These are phyloP conservation scores for Fusarium hainanense DNA, from an alignment of 2,329 filamentous ascomycete species.

Conservation along the genomic window DNA sequence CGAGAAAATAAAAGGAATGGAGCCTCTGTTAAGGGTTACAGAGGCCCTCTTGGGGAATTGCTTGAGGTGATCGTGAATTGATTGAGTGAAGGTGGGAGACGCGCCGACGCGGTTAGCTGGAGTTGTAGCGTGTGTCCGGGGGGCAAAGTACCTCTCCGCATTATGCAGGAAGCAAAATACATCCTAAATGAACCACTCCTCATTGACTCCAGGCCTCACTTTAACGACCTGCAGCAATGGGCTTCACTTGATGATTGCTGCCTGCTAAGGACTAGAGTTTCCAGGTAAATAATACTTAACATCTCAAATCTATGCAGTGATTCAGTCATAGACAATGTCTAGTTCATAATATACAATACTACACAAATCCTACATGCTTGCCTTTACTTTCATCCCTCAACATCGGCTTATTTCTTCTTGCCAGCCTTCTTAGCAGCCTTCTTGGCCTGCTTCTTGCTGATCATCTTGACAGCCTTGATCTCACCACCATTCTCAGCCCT, in stretches of 20 bases:
- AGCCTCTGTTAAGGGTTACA: not conserved
- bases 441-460: constrained; percentile 54
- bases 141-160: constrained; percentile 13
- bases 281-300: too few species aligned
- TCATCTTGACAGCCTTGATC: constrained; percentile 47
- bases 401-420: constrained; percentile 49
- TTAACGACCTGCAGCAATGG: too few species aligned
- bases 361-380: constrained; percentile 45
- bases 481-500: constrained; percentile 50
- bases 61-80: constrained; percentile 2
- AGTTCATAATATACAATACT: constrained; percentile 35
- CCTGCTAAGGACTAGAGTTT: too few species aligned
- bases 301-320: too few species aligned
- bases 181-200: not conserved
- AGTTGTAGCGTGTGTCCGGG: constrained; percentile 4
- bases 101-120: constrained; percentile 37
- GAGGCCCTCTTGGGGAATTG: not conserved
- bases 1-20: not conserved
- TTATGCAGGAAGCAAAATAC: constrained; percentile 21
- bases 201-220: too few species aligned
- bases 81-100: constrained; percentile 9
- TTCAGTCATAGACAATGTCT: not conserved
- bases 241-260: too few species aligned
- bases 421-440: constrained; percentile 51
- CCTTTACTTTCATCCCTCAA: not conserved